Evolutionary conservation across 176 grass and related monocot genomes (phyloP), one percentile per base, ranked within the genome.

Genomic region (Oryza australiensis): DNA sequence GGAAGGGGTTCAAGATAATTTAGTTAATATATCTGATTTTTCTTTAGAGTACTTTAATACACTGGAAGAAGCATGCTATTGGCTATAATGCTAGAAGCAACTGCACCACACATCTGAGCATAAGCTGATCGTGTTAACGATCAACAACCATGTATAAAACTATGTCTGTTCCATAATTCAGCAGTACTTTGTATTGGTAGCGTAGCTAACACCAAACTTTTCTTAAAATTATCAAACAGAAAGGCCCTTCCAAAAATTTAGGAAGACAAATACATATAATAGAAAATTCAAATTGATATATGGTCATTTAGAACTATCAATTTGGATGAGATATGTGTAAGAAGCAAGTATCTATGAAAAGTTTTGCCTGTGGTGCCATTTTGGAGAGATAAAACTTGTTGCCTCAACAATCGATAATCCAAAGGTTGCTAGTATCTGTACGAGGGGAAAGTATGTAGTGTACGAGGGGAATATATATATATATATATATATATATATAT

Each of bases 371-470:
- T 28, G 90, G 92, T 37, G 94, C 92, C 92, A 97, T 88, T 97
- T 97, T 77, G 92, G 94, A 77, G 94, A 97, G 30, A 94, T 86
- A 20, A 97, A 97, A 81, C 94, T 97, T 62, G 92, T 94, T 34
- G 92, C 92, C 86, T 97, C 94, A 79, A 97, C 68, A 75, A 91
- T 88, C 22, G 90, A 69, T 79, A 97, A 89, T 74, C 92, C 94
- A 63, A 90, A 86, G 48, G 76, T 59, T 35, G 89, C 92, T 80
- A 97, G 62, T 71, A 72, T 94, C 57, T 57, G 37, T 85, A 97
- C 91, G 34, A 94, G 80, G n/a, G n/a, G n/a, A n/a, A n/a, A n/a
- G n/a, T n/a, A n/a, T n/a, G n/a, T n/a, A n/a, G n/a, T n/a, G n/a
- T n/a, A n/a, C n/a, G n/a, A n/a, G n/a, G n/a, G n/a, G n/a, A n/a